These are phyloP conservation scores for Thelonectria discophora DNA, from an alignment of 2,329 filamentous ascomycete genomes.

Conservation along the genomic window DNA sequence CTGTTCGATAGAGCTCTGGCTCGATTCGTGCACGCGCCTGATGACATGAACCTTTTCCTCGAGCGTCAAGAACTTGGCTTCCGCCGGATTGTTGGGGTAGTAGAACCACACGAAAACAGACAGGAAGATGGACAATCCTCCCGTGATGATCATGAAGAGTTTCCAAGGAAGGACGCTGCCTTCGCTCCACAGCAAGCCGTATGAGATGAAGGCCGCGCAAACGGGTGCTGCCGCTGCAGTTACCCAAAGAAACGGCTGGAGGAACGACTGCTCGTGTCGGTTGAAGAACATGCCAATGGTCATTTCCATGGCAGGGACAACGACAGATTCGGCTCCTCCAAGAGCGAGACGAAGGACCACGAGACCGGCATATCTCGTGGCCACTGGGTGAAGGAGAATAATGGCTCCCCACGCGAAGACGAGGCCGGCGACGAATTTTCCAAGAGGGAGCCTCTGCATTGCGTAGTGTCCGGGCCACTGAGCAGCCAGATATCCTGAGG, in stretches of 20 bases:
- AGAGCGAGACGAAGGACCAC: conserved; percentile 49
- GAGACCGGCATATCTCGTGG: conserved; percentile 47
- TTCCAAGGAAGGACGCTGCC: conserved; percentile 49
- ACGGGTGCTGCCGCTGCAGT: conserved; percentile 48
- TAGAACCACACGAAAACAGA: conserved; percentile 47
- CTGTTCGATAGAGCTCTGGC: conserved; percentile 50
- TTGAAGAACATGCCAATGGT: conserved; percentile 53
- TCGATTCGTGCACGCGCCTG: conserved; percentile 44
- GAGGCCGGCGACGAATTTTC: conserved; percentile 46
- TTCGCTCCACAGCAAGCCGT: conserved; percentile 50
- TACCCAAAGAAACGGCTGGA: conserved; percentile 48
- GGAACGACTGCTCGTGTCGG: conserved; percentile 45
- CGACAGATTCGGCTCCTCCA: conserved; percentile 47
- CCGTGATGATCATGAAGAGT: conserved; percentile 51
- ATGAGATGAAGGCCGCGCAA: conserved; percentile 51
- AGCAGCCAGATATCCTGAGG: conserved; percentile 47
- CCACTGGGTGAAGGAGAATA: conserved; percentile 50
- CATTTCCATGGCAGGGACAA: conserved; percentile 52
- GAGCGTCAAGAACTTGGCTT: conserved; percentile 49
- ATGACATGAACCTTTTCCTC: conserved; percentile 53
- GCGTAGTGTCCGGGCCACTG: conserved; percentile 52
- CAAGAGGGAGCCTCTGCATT: conserved; percentile 50
- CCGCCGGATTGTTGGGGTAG: conserved; percentile 51
- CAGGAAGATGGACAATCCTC: conserved; percentile 47
- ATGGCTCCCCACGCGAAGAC: conserved; percentile 49